Base-by-base conservation (phyloP, 2,329 filamentous ascomycete genomes). In the Paraphaeosphaeria minitans region DNA sequence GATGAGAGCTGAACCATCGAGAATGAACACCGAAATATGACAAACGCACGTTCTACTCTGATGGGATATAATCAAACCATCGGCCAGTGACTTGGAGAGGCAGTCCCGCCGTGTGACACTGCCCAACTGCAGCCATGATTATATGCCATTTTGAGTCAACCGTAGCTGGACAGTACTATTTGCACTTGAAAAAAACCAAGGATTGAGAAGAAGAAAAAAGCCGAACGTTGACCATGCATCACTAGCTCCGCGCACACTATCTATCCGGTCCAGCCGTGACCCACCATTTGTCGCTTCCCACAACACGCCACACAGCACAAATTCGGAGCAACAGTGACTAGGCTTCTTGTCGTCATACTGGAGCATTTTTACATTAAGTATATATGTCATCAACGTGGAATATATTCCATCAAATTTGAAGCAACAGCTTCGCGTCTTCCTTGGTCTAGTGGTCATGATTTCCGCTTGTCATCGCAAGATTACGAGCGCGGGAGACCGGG, bases 401-500 rank as follows among this genome's bases (percentile, higher is more conserved):
- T 2, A 7, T 12, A 7, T 12, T 22, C 21, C 37, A 53, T 42
- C 50, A 42, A 35, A 53, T 42, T 31, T 43, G 14, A 41, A 53
- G 37, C 50, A 31, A 16, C 27, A 31, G 37, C 24, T 21, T 48
- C 12, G 35, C 21, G 33, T 53, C 50, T 53, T 53, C 50, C 33
- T 42, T 53, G 50, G 50, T 53, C 50, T 53, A 53, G 50, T 53
- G 50, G 50, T 53, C 50, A 53, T 53, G 50, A 53, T 53, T 53
- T 53, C 50, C 50, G 50, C 50, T 53, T 53, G 50, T 53, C 50
- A 53, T 41, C 47, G 19, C 21, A 50, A 21, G 47, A 22, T 58
- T 46, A 60, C 60, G 54, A 63, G 60, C 60, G 60, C 60, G 60
- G 60, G 60, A 63, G 60, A 63, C 60, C 60, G 60, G 61, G 61